These are phyloP conservation scores for Aspergillus pseudoterreus DNA, from an alignment of 2,329 filamentous ascomycete genomes.

Conservation along the genomic window DNA sequence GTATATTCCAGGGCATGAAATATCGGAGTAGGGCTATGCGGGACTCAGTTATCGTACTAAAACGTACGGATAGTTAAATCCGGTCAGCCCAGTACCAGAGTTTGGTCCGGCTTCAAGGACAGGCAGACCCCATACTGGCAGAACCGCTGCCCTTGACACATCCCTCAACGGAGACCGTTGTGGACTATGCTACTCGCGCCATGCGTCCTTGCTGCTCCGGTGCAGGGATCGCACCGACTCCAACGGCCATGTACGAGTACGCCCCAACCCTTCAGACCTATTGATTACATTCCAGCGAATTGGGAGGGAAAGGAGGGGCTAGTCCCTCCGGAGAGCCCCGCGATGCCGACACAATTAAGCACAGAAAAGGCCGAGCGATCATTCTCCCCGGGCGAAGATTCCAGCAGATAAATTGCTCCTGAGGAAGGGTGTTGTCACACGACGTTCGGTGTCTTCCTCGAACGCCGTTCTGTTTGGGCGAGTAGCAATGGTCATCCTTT, in stretches of 20 bases:
- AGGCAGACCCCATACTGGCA: conserved; percentile 12
- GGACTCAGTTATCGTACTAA: conserved; percentile 27
- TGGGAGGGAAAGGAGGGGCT: conserved; percentile 18
- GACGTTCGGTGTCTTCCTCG: background rate
- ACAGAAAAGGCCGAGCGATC: conserved; percentile 5
- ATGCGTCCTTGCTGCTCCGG: background rate
- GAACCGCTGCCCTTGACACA: conserved; percentile 4
- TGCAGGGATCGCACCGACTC: background rate
- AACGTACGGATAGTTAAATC: conserved; percentile 23
- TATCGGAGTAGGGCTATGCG: conserved; percentile 23
- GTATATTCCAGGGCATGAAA: conserved; percentile 19
- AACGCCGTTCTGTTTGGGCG: background rate
- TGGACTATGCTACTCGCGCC: conserved; percentile 3
- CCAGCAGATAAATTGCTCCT: background rate
- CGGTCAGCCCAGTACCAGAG: conserved; percentile 17
- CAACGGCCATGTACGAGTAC: conserved; percentile 8
- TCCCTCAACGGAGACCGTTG: conserved; percentile 5
- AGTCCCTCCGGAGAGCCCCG: conserved; percentile 15
- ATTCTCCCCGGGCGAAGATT: background rate
- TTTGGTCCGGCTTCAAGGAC: conserved; percentile 10
- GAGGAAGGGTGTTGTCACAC: background rate
- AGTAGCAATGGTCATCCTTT: too few relatives aligned
- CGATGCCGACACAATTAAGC: conserved; percentile 13
- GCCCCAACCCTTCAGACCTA: conserved; percentile 1
- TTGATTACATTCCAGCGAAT: conserved; percentile 13